These are phyloP conservation scores for Annulohypoxylon bovei DNA, from an alignment of 495 filamentous ascomycete genomes.

Conservation along the genomic window DNA sequence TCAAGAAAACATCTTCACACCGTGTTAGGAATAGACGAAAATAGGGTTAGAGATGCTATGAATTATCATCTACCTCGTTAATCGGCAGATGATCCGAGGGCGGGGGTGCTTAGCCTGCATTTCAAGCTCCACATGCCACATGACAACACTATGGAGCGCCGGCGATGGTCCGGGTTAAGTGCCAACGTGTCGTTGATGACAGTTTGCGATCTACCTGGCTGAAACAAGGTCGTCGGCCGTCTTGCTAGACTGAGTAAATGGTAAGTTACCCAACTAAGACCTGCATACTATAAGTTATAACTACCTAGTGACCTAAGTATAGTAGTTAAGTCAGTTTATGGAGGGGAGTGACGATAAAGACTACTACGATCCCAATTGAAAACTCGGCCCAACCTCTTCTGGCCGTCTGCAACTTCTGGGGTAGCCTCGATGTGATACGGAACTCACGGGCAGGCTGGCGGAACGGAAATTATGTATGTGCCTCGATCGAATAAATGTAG, in stretches of 20 bases:
- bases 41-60: conserved; percentile 10
- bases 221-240: conserved; percentile 35
- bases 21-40: conserved; percentile 13
- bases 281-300: conserved; percentile 23
- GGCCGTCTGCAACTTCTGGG: conserved; percentile 34
- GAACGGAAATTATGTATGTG: conserved; percentile 15
- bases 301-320: too few relatives aligned
- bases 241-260: conserved; percentile 36
- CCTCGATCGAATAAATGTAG: conserved; percentile 19
- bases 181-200: conserved; percentile 39
- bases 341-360: conserved; percentile 45
- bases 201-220: conserved; percentile 34
- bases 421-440: conserved; percentile 30
- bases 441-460: conserved; percentile 24
- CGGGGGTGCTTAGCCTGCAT: conserved; percentile 33
- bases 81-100: conserved; percentile 44
- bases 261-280: conserved; percentile 14
- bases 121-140: conserved; percentile 41
- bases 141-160: conserved; percentile 32
- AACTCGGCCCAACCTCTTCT: conserved; percentile 30
- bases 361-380: conserved; percentile 24
- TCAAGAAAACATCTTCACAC: conserved; percentile 24
- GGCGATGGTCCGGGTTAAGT: conserved; percentile 35
- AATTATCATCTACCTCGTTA: conserved; percentile 31
- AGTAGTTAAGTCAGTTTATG: conserved; percentile 10